Evolutionary conservation across 495 filamentous ascomycete genomes (phyloP), one percentile per base, ranked within the genome.

Genomic region (Durotheca rogersii): DNA sequence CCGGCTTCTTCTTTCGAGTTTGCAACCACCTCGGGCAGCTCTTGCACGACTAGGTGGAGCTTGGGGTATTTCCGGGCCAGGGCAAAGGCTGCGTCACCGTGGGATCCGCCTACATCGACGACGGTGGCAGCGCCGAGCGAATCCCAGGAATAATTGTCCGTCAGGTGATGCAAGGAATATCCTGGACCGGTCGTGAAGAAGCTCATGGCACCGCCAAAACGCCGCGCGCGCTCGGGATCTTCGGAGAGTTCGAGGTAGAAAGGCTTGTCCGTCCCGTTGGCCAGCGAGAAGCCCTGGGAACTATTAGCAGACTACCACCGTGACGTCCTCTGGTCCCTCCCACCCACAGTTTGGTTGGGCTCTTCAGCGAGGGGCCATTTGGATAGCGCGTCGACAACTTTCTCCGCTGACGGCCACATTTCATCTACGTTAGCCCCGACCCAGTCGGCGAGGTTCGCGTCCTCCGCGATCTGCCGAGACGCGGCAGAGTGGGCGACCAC

Each of bases 401-500:
- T 41, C 7, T 38, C 17, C 6, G 56, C 52, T 1, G 52, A 21
- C 12, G 41, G 56, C 55, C 51, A 60, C 48, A 63, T 53, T 5
- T 60, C 60, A 16, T 57, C 34, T 10, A 51, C 45, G 23, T 59
- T 58, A 15, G 64, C 47, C 0, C 67, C 57, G 6, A 73, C 41
- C 65, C 67, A 75, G 23, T 68, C 61, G 16, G 53, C 45, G 32
- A 73, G 47, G 11, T 37, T 11, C 1, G 40, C 19, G 32, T 61
- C 48, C n/a, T 69, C 59, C 10, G 69, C 65, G 1, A 77, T 59
- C 0, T 61, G 35, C 34, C 58, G 66, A 5, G 35, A 81, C 47
- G 16, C 68, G 19, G 9, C 65, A 60, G 14, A 69, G 65, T 40
- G 59, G n/a, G 20, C 41, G 14, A 64, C 29, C 4, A 54, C 32